Percentiles rank a stretch among this genome's conserved stretches.
Evolutionary conservation across 2,329 filamentous ascomycete species (phyloP).

Genomic region (Colletotrichum liriopes): DNA sequence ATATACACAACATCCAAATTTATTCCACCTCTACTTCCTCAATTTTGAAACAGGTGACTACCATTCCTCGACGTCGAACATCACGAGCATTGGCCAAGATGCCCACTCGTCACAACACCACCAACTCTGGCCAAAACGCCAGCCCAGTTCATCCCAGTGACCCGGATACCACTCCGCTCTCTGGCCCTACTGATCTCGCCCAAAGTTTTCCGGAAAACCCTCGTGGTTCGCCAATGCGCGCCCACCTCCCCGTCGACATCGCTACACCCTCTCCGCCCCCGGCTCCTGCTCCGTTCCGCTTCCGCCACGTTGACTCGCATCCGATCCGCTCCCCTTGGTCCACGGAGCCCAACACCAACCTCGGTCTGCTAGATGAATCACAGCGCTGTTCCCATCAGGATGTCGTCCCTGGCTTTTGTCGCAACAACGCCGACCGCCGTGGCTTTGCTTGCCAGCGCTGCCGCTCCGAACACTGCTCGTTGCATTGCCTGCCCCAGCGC

Average conservation of each 20-base stretch:
- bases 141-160: background rate
- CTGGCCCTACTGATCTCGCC: background rate
- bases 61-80: background rate
- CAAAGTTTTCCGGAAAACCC: background rate
- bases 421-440: background rate
- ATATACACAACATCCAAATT: background rate
- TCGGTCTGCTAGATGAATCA: background rate
- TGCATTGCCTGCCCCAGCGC: background rate
- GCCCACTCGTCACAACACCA: background rate
- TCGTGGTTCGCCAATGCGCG: background rate
- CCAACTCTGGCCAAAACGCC: background rate
- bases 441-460: slow-evolving; percentile 13
- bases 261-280: background rate
- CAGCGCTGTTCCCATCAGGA: slow-evolving; percentile 15
- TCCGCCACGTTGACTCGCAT: background rate
- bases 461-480: background rate
- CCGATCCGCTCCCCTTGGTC: background rate
- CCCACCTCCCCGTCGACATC: background rate
- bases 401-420: slow-evolving; percentile 24
- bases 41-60: background rate
- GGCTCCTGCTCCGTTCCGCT: background rate
- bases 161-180: background rate
- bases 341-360: background rate
- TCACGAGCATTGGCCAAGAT: background rate
- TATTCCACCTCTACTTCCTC: background rate